These are phyloP conservation scores for Parmelia sp. DNA, from an alignment of 495 filamentous ascomycete genomes.

Conservation along the genomic window DNA sequence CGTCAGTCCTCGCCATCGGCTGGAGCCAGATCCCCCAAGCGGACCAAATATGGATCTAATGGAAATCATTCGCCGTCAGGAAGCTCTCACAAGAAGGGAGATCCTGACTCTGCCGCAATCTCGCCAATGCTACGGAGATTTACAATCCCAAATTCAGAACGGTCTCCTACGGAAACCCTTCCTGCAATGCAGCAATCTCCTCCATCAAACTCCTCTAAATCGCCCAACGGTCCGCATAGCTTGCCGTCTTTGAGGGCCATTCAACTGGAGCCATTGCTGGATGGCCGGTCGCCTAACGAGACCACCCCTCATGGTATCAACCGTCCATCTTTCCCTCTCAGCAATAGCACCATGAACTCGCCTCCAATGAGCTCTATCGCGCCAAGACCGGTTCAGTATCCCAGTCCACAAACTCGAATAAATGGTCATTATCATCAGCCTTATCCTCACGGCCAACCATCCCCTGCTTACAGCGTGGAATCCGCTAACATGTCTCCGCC, in stretches of 20 bases:
- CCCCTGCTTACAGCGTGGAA: constrained; percentile 27
- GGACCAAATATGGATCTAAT: neutral
- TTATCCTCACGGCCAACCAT: constrained; percentile 26
- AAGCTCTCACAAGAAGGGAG: constrained; percentile 8
- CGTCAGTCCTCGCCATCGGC: constrained; percentile 4
- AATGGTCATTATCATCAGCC: constrained; percentile 20
- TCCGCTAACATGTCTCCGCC: constrained; percentile 26
- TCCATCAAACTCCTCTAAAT: constrained; percentile 30
- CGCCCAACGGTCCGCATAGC: constrained; percentile 38
- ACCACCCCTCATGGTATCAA: constrained; percentile 25
- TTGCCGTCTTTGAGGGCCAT: constrained; percentile 41
- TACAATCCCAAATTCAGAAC: constrained; percentile 29
- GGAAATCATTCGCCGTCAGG: constrained; percentile 1
- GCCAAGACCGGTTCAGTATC: constrained; percentile 24
- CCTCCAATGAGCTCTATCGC: constrained; percentile 32
- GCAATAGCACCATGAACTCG: constrained; percentile 29
- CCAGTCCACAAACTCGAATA: constrained; percentile 24
- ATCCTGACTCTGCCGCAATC: constrained; percentile 15
- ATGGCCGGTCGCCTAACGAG: constrained; percentile 25
- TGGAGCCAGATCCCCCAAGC: neutral
- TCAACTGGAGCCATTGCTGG: constrained; percentile 34
- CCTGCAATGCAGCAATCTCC: constrained; percentile 37
- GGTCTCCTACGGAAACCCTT: constrained; percentile 28
- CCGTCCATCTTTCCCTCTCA: constrained; percentile 27
- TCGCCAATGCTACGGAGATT: constrained; percentile 23